Base-by-base conservation (phyloP, 1,284 basidiomycete genomes). In the Sporisorium reilianum region DNA sequence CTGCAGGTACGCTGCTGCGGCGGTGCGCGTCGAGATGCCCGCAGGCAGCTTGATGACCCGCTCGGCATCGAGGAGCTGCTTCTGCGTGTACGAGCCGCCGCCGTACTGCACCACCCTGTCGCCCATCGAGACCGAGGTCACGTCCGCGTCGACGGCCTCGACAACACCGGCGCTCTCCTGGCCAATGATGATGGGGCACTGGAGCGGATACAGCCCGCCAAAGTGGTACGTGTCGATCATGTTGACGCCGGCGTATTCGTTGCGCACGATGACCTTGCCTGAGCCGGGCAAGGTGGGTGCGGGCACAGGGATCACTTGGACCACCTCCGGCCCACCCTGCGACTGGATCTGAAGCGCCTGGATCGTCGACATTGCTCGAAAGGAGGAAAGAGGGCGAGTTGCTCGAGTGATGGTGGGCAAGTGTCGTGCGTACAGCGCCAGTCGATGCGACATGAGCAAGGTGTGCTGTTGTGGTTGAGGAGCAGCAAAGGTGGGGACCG, bases 121-220 rank as follows among this genome's bases (percentile, higher is more conserved):
- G 2, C 92, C 92, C 18, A 90, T 85, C 49, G 87, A 85, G 78
- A 89, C 90, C 2, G 67, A 79, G 12, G 46, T 67, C 0, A 79
- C 68, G 25, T 80, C 65, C 3, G 75, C 56, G 30, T 77, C 52
- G 88, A 95, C 86, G 9, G 88, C 87, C 51, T 92, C 88, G 54
- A 97, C 88, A 5, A 87, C 89, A 3, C 95, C 95, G 1, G 92
- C 88, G 0, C 88, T 88, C 84, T 97, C 95, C 74, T 90, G 89
- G 9, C 95, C 95, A 38, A 94, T 86, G 12, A 89, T 88, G 68
- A 90, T 89, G 5, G 95, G 95, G 66, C 92, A 90, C 5, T 87
- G 64, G 9, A 86, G 80, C 45, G 85, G 85, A 82, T 89, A 89
- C 25, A 89, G 80, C 2, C 88, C 88, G 2, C 77, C 75, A 25